Evolutionary conservation across 1,284 basidiomycete species (phyloP).

Genomic region (Apiotrichum domesticum): DNA sequence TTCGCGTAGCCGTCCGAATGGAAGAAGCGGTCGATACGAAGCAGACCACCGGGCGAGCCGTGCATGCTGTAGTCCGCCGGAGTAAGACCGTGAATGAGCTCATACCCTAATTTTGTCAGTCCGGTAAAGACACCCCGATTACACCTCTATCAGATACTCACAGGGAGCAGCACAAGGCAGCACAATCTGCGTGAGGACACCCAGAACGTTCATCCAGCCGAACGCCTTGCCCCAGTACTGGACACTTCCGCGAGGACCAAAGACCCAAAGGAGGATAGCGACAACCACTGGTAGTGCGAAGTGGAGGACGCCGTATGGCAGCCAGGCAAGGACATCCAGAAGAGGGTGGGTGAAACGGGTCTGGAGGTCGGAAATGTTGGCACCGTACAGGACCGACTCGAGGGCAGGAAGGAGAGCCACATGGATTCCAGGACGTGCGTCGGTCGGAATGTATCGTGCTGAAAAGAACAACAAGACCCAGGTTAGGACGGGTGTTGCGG

Average conservation of each 20-base stretch:
- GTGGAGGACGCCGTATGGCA: conserved; percentile 91
- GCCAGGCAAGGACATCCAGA: conserved; percentile 89
- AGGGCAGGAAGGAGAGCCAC: conserved; percentile 90
- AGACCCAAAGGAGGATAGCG: conserved; percentile 69
- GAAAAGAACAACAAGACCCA: conserved; percentile 84
- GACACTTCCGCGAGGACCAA: conserved; percentile 69
- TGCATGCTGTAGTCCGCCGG: conserved; percentile 88
- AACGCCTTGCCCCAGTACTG: conserved; percentile 84
- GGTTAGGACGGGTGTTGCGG: conserved; percentile 76
- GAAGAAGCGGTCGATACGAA: conserved; percentile 86
- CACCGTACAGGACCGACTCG: conserved; percentile 90
- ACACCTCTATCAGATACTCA: conserved; percentile 33
- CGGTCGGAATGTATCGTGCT: conserved; percentile 72
- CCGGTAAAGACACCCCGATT: neutral
- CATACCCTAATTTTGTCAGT: conserved; percentile 66
- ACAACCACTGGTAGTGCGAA: conserved; percentile 78
- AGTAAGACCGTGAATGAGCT: conserved; percentile 91
- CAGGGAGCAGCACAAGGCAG: conserved; percentile 89
- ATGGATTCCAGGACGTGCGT: conserved; percentile 72
- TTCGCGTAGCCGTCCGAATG: conserved; percentile 69
- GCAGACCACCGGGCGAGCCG: conserved; percentile 87
- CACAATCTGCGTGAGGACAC: conserved; percentile 81
- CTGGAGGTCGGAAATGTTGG: conserved; percentile 93
- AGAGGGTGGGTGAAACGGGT: conserved; percentile 87
- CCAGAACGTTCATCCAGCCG: conserved; percentile 87